A percentile compares a stretch with the other conserved stretches of the same genome.
Conservation (phyloP, 2,329 filamentous ascomycete species). For the Aspergillus novoparasiticus region DNA sequence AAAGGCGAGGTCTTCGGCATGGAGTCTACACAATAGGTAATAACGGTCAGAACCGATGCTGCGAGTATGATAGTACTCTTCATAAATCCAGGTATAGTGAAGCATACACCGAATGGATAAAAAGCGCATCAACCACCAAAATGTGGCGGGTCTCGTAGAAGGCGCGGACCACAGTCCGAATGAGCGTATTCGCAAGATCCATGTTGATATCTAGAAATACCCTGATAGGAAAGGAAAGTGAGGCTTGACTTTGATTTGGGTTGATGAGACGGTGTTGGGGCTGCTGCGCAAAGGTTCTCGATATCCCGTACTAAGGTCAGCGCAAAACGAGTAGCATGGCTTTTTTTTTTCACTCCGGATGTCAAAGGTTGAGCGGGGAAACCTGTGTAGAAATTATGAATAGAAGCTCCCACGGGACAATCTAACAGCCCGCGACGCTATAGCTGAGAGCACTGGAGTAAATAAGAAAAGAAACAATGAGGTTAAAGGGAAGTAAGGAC, state of each 20-base stretch:
- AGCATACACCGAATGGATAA: slow-evolving; percentile 67
- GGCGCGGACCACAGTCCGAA: slow-evolving; percentile 81
- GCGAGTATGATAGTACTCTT: not conserved
- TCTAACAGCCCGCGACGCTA: not conserved
- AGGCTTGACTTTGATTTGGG: not conserved
- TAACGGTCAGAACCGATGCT: not conserved
- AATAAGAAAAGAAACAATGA: not conserved
- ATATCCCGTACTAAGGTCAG: not conserved
- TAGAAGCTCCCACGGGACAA: not conserved
- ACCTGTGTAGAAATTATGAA: too few relatives aligned
- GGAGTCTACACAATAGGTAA: slow-evolving; percentile 56
- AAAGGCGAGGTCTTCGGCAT: slow-evolving; percentile 84
- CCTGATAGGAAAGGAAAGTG: not conserved
- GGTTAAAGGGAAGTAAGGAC: not conserved
- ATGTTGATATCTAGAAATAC: slow-evolving; percentile 38
- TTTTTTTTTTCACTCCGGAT: not conserved
- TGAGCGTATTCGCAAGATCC: slow-evolving; percentile 73
- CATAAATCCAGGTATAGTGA: not conserved
- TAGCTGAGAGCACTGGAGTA: not conserved
- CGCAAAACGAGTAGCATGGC: slow-evolving; percentile 1
- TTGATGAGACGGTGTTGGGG: not conserved
- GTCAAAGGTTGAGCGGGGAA: not conserved
- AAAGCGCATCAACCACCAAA: slow-evolving; percentile 77
- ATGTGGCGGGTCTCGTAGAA: slow-evolving; percentile 87
- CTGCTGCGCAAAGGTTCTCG: not conserved